Evolutionary conservation across 2,329 filamentous ascomycete species (phyloP).

Genomic region (Erysiphe pulchra): DNA sequence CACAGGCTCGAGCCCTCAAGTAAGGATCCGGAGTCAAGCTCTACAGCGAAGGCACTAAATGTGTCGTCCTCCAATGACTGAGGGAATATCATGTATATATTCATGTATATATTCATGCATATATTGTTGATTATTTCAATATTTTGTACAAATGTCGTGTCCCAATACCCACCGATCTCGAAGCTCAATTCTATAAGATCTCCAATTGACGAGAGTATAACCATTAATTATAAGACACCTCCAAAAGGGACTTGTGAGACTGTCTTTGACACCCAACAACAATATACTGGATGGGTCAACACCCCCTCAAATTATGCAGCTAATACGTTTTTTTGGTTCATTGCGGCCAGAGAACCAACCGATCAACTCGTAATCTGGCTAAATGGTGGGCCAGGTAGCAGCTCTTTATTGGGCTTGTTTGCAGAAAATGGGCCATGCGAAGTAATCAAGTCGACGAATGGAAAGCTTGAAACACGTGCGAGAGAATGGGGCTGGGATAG

Average conservation of each 20-base stretch:
- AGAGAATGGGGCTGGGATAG: slow-evolving; percentile 42
- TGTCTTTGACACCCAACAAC: slow-evolving; percentile 35
- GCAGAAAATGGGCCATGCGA: slow-evolving; percentile 29
- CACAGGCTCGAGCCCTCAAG: no score
- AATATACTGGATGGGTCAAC: slow-evolving; percentile 44
- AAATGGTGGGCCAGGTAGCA: slow-evolving; percentile 39
- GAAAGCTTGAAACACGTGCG: slow-evolving; percentile 26
- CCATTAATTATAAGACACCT: slow-evolving; percentile 39
- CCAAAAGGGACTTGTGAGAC: slow-evolving; percentile 36
- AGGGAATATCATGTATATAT: no score
- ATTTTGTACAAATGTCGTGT: neutral
- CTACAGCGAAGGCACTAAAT: no score
- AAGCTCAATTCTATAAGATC: slow-evolving; percentile 32
- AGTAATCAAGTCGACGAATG: slow-evolving; percentile 20
- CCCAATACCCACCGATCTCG: slow-evolving; percentile 15
- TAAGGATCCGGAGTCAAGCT: no score
- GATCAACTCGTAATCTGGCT: slow-evolving; percentile 34
- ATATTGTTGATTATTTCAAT: no score
- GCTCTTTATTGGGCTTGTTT: slow-evolving; percentile 39
- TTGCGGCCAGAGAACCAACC: slow-evolving; percentile 20
- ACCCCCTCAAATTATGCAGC: slow-evolving; percentile 28
- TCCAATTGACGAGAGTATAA: slow-evolving; percentile 34
- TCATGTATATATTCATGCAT: no score
- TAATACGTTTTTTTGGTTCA: slow-evolving; percentile 23
- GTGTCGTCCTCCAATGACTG: no score